phyloP scores from a whole-genome alignment of 805 yeast genomes.

The Kodamaea lidongshanica region DNA sequence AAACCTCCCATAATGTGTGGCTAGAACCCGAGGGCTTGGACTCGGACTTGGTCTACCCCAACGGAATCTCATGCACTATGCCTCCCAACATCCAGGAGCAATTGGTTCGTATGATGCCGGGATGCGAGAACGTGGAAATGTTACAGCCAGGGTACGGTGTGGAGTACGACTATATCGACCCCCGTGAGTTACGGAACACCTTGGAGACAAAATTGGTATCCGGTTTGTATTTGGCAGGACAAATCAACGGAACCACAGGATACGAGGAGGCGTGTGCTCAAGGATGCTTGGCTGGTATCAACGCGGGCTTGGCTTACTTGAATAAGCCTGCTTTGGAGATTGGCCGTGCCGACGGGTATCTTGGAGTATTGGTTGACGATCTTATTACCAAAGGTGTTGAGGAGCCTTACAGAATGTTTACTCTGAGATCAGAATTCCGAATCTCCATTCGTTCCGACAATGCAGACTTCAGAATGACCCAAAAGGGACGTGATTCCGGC shows the following conservation, averaged over 20 bases:
- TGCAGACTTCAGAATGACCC: slow-evolving; percentile 83
- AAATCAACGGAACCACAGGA: slow-evolving; percentile 97
- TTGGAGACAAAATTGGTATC: slow-evolving; percentile 74
- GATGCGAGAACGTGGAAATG: slow-evolving; percentile 83
- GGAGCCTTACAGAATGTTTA: slow-evolving; percentile 97
- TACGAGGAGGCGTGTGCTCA: slow-evolving; percentile 99
- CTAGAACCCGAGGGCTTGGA: slow-evolving; percentile 93
- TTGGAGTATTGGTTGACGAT: slow-evolving; percentile 92
- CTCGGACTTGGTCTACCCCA: slow-evolving; percentile 85
- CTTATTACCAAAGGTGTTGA: slow-evolving; percentile 90
- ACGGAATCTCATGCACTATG: slow-evolving; percentile 94
- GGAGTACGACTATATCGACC: slow-evolving; percentile 94
- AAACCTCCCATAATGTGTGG: slow-evolving; percentile 79
- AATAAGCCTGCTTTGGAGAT: slow-evolving; percentile 44
- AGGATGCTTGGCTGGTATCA: slow-evolving; percentile 91
- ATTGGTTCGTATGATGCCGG: slow-evolving; percentile 73
- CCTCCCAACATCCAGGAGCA: slow-evolving; percentile 84
- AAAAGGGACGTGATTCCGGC: slow-evolving; percentile 58
- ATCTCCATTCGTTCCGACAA: slow-evolving; percentile 88
- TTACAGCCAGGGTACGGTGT: slow-evolving; percentile 98
- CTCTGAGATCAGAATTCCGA: slow-evolving; percentile 91
- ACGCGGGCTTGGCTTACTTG: slow-evolving; percentile 65
- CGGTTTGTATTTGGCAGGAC: slow-evolving; percentile 90
- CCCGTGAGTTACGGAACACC: slow-evolving; percentile 72
- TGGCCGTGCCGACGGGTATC: slow-evolving; percentile 76